phyloP scores from a whole-genome alignment of 441 rosid species.

The Jatropha multifida region DNA sequence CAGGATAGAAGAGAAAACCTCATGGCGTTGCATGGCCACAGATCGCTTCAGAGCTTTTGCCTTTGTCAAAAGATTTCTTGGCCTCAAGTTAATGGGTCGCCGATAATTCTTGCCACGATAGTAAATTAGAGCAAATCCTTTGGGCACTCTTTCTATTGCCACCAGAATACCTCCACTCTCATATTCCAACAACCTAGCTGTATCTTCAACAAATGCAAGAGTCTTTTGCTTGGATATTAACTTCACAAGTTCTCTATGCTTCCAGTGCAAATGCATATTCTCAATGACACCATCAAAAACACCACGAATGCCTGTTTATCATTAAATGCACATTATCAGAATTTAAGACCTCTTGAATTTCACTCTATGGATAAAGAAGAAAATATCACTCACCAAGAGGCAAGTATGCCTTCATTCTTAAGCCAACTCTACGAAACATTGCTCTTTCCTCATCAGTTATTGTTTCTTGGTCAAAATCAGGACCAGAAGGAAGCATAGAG shows the following conservation, averaged over 20 bases:
- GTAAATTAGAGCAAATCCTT: slow-evolving; percentile 83
- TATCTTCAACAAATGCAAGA: slow-evolving; percentile 84
- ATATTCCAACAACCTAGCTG: slow-evolving; percentile 79
- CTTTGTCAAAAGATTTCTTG: slow-evolving; percentile 89
- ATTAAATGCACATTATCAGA: slow-evolving; percentile 19
- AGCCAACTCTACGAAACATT: slow-evolving; percentile 88
- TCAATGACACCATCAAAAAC: slow-evolving; percentile 95
- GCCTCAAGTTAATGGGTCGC: slow-evolving; percentile 84
- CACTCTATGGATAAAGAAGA: slow-evolving; percentile 13
- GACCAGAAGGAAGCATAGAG: slow-evolving; percentile 90
- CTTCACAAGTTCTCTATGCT: slow-evolving; percentile 94
- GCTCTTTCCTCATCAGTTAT: slow-evolving; percentile 88
- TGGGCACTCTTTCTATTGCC: slow-evolving; percentile 85
- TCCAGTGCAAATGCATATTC: slow-evolving; percentile 99
- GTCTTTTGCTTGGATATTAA: slow-evolving; percentile 90
- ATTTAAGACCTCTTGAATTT: slow-evolving; percentile 16
- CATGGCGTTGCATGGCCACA: slow-evolving; percentile 93
- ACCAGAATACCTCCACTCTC: slow-evolving; percentile 97
- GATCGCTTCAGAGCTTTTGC: slow-evolving; percentile 94
- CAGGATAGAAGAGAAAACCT: slow-evolving; percentile 49
- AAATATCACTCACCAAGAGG: slow-evolving; percentile 66
- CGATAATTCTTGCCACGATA: slow-evolving; percentile 93
- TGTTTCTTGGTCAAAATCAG: slow-evolving; percentile 97
- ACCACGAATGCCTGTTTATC: slow-evolving; percentile 80
- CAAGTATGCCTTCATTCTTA: slow-evolving; percentile 89